These are phyloP conservation scores for Plasmodium blacklocki DNA, from an alignment of 169 alveolate species.

Conservation along the genomic window DNA sequence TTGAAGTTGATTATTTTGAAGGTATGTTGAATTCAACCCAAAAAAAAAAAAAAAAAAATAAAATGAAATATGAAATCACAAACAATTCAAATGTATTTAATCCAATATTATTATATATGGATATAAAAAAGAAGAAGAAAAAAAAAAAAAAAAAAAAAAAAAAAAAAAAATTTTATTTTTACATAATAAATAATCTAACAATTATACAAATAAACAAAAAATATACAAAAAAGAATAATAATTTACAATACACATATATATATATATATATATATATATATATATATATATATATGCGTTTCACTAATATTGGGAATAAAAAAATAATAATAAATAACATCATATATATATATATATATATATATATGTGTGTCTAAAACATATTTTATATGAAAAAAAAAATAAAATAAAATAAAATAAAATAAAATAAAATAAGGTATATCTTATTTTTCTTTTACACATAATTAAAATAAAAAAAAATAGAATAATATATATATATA, in stretches of 20 bases:
- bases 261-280: neutral
- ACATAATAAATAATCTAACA: slow-evolving; percentile 33
- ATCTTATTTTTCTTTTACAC: slow-evolving; percentile 1
- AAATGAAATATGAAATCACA: slow-evolving; percentile 42
- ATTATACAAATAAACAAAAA: slow-evolving; percentile 70
- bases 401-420: neutral
- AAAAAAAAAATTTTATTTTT: neutral
- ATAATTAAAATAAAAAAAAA: neutral
- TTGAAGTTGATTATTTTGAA: neutral
- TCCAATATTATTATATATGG: neutral
- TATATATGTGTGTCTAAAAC: neutral
- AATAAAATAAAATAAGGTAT: neutral
- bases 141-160: too few species aligned
- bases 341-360: neutral
- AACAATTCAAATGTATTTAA: slow-evolving; percentile 31
- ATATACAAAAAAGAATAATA: slow-evolving; percentile 26
- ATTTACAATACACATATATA: slow-evolving; percentile 11
- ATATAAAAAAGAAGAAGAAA: neutral
- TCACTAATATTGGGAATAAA: neutral
- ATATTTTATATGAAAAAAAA: slow-evolving; percentile 2
- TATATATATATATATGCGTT: neutral
- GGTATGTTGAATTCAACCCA: slow-evolving; percentile 1
- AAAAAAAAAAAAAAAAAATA: slow-evolving; percentile 20
- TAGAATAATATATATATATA: neutral
- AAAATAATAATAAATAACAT: neutral